Percentiles rank a stretch among this genome's conserved stretches.
These are phyloP conservation scores for Phyllosticta ampelicida DNA, from an alignment of 2,329 filamentous ascomycete species.

Conservation along the genomic window DNA sequence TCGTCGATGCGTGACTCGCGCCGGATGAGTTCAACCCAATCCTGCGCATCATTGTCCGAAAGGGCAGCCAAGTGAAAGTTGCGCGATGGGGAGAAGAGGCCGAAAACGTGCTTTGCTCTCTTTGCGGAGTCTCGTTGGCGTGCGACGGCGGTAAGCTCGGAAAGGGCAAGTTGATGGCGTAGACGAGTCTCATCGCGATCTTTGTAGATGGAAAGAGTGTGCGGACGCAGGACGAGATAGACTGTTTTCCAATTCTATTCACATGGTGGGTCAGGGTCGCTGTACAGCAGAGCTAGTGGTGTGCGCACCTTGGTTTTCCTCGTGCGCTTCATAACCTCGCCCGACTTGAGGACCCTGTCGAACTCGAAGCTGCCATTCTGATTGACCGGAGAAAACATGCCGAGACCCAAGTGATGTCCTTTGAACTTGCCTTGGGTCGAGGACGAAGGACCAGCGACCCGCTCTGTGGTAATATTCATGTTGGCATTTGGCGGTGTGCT, in stretches of 20 bases:
- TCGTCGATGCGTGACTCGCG: constrained; percentile 74
- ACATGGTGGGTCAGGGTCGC: constrained; percentile 13
- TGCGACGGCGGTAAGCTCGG: constrained; percentile 84
- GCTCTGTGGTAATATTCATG: constrained; percentile 20
- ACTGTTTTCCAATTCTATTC: constrained; percentile 80
- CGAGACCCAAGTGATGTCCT: constrained; percentile 19
- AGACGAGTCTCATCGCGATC: constrained; percentile 82
- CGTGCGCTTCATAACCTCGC: constrained; percentile 76
- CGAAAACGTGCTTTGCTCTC: constrained; percentile 78
- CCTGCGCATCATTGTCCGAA: constrained; percentile 62
- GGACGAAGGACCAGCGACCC: constrained; percentile 14
- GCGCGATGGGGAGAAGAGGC: constrained; percentile 77
- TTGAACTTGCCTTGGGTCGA: constrained; percentile 12
- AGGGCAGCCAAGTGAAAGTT: constrained; percentile 84
- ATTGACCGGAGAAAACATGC: constrained; percentile 75
- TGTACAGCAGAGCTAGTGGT: constrained; percentile 1
- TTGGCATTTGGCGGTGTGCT: constrained; percentile 14
- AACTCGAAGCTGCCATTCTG: constrained; percentile 94
- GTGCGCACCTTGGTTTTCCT: constrained; percentile 75
- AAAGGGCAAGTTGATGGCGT: constrained; percentile 75
- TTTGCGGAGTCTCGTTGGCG: constrained; percentile 82
- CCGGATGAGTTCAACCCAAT: constrained; percentile 79
- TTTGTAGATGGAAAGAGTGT: constrained; percentile 86
- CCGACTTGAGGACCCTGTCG: constrained; percentile 84
- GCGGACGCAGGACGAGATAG: constrained; percentile 82